A percentile compares a stretch with the other conserved stretches of the same genome.
Conservation (phyloP, 2,329 filamentous ascomycete species). For the Exophiala oligosperma region DNA sequence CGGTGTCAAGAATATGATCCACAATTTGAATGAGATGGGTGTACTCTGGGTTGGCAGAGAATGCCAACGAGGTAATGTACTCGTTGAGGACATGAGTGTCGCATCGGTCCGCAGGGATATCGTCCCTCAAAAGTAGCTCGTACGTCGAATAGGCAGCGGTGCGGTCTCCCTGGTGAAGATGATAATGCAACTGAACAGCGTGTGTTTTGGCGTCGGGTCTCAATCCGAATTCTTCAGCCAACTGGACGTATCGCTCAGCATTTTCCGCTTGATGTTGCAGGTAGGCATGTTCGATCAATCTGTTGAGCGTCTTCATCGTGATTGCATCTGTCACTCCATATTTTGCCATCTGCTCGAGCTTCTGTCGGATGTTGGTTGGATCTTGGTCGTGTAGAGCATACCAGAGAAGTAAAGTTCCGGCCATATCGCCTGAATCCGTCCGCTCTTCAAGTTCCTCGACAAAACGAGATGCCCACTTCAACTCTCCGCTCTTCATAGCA, state of each 20-base stretch:
- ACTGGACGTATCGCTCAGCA: constrained; percentile 69
- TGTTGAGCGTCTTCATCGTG: constrained; percentile 73
- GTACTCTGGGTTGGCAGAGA: constrained; percentile 61
- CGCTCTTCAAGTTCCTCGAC: constrained; percentile 15
- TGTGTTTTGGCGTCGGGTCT: constrained; percentile 68
- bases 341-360: constrained; percentile 67
- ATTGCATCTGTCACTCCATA: constrained; percentile 52
- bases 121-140: constrained; percentile 53
- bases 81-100: constrained; percentile 67
- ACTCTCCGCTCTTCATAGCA: constrained; percentile 59
- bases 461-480: constrained; percentile 59
- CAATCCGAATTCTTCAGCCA: constrained; percentile 67
- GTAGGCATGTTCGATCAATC: constrained; percentile 70
- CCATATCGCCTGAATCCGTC: constrained; percentile 20
- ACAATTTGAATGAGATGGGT: constrained; percentile 72
- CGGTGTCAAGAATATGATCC: constrained; percentile 69
- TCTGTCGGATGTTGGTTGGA: constrained; percentile 69
- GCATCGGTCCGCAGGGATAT: constrained; percentile 52
- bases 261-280: constrained; percentile 68
- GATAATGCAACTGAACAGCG: constrained; percentile 73
- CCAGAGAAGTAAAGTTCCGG: constrained; percentile 71
- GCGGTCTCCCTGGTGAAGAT: constrained; percentile 70
- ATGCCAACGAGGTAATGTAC: constrained; percentile 69
- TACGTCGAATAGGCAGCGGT: constrained; percentile 60
- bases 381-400: constrained; percentile 70